These are phyloP conservation scores for Chytriomyces hyalinus DNA, from an alignment of 192 early-diverging fungal species.

Conservation along the genomic window DNA sequence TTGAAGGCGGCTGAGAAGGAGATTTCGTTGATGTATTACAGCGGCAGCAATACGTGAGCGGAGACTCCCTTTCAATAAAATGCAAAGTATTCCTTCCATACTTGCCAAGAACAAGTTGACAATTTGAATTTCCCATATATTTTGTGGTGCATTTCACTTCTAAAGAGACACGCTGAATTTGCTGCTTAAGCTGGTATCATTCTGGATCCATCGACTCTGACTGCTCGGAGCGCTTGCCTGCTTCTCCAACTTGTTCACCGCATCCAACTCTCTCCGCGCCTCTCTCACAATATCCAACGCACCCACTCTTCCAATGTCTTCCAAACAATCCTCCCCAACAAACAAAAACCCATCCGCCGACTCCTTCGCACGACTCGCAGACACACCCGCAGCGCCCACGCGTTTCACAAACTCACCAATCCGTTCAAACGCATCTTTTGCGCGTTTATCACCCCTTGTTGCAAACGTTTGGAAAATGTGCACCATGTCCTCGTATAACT, in stretches of 20 bases:
- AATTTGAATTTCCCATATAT: not conserved
- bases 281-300: constrained; percentile 28
- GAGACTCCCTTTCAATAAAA: no score
- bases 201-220: no score
- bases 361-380: not conserved
- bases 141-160: not conserved
- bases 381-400: not conserved
- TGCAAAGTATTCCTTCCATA: no score
- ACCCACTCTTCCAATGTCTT: not conserved
- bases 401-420: constrained; percentile 32
- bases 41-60: no score
- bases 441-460: constrained; percentile 24
- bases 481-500: constrained; percentile 39
- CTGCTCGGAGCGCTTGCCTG: not conserved
- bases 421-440: constrained; percentile 11
- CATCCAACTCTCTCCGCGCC: constrained; percentile 23
- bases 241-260: not conserved
- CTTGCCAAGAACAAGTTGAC: no score
- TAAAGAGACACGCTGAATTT: not conserved
- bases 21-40: not conserved
- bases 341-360: constrained; percentile 1
- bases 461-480: constrained; percentile 45
- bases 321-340: constrained; percentile 16
- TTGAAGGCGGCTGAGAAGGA: constrained; percentile 2
- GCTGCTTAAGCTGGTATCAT: no score